A percentile compares a stretch with the other conserved stretches of the same genome.
Evolutionary conservation across 1,284 basidiomycete genomes (phyloP).

Genomic region (Trametes hirsuta): DNA sequence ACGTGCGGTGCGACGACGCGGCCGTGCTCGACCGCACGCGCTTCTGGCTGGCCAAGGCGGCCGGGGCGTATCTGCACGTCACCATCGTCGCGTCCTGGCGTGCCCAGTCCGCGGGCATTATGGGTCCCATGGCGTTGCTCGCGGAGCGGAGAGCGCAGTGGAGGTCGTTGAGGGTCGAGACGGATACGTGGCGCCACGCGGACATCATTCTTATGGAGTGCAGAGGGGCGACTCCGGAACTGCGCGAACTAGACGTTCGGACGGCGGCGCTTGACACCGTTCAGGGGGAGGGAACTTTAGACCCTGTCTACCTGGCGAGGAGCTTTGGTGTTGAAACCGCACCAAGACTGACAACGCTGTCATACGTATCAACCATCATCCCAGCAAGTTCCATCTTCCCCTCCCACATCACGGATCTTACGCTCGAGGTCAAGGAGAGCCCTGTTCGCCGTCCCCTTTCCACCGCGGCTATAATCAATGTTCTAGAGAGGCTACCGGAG

Average conservation of each 20-base stretch:
- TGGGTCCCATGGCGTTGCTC: slow-evolving; percentile 45
- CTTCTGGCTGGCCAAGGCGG: slow-evolving; percentile 55
- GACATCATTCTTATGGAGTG: slow-evolving; percentile 42
- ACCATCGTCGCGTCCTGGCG: slow-evolving; percentile 43
- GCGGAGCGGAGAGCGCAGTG: slow-evolving; percentile 45
- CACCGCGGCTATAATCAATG: slow-evolving; percentile 30
- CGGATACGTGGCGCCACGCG: slow-evolving; percentile 41
- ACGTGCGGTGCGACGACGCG: slow-evolving; percentile 51
- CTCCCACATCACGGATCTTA: slow-evolving; percentile 42
- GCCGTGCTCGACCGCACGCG: slow-evolving; percentile 46
- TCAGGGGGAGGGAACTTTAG: slow-evolving; percentile 10
- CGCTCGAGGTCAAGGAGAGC: slow-evolving; percentile 35
- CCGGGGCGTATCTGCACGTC: slow-evolving; percentile 45
- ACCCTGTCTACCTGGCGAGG: slow-evolving; percentile 29
- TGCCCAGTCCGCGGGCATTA: slow-evolving; percentile 22
- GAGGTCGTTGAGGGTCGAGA: slow-evolving; percentile 46
- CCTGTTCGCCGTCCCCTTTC: slow-evolving; percentile 33
- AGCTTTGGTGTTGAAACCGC: slow-evolving; percentile 36
- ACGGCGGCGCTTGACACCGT: slow-evolving; percentile 27
- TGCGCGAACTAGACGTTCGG: slow-evolving; percentile 28
- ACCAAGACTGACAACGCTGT: slow-evolving; percentile 39
- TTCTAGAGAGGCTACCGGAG: slow-evolving; percentile 30
- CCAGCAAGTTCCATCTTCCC: slow-evolving; percentile 40
- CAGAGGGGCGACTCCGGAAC: slow-evolving; percentile 12
- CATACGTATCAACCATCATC: slow-evolving; percentile 41